These are phyloP conservation scores for Podila epicladia DNA, from an alignment of 192 early-diverging fungal species.

Conservation along the genomic window DNA sequence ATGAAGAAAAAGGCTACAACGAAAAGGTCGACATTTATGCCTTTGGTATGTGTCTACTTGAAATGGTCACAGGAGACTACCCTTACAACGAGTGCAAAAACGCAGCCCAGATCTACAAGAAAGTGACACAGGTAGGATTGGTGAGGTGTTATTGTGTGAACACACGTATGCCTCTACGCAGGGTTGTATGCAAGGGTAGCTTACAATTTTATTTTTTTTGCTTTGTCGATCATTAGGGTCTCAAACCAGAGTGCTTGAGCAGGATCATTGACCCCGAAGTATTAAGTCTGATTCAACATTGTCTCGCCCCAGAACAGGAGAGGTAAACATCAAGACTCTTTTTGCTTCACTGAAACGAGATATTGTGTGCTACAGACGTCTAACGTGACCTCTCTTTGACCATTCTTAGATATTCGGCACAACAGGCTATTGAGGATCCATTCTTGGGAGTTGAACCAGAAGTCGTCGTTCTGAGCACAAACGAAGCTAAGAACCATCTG, in stretches of 20 bases:
- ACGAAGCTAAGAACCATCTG: slow-evolving; percentile 70
- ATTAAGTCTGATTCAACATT: slow-evolving; percentile 71
- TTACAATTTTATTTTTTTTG: neutral
- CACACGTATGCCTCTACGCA: no score
- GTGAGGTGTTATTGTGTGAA: no score
- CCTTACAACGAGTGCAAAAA: slow-evolving; percentile 86
- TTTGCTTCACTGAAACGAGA: no score
- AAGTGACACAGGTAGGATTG: slow-evolving; percentile 68
- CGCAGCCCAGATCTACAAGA: slow-evolving; percentile 82
- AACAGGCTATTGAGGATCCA: slow-evolving; percentile 75
- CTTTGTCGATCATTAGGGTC: slow-evolving; percentile 53
- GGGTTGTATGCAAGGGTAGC: no score
- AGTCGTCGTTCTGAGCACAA: slow-evolving; percentile 69
- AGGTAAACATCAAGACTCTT: slow-evolving; percentile 39
- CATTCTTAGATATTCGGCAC: slow-evolving; percentile 63
- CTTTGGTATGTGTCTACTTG: slow-evolving; percentile 85
- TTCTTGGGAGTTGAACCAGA: slow-evolving; percentile 81
- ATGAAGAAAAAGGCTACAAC: slow-evolving; percentile 84
- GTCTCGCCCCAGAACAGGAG: slow-evolving; percentile 71
- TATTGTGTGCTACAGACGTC: no score
- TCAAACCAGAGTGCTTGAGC: slow-evolving; percentile 77
- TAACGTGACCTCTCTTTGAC: neutral
- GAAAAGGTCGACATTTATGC: slow-evolving; percentile 90
- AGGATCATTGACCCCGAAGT: slow-evolving; percentile 72
- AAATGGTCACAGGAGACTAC: slow-evolving; percentile 89